Percentiles rank a stretch among this genome's conserved stretches.
phyloP scores from a whole-genome alignment of 768 basidiomycete species.

The Leccinellum rugosiceps region DNA sequence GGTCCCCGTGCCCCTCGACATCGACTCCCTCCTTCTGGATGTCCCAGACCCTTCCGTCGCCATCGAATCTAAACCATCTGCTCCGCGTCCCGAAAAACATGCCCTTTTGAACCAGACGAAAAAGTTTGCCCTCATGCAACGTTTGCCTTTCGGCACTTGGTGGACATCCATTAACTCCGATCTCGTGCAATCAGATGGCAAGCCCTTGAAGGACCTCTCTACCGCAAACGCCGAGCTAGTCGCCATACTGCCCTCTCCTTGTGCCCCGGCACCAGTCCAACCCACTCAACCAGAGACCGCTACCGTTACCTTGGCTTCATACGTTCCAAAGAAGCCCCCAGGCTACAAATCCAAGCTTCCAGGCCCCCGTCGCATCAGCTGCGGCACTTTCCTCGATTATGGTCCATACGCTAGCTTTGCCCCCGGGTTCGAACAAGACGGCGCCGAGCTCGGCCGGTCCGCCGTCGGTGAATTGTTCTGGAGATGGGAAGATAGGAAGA shows the following conservation, averaged over 20 bases:
- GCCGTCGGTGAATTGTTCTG: conserved; percentile 60
- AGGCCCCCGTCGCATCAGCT: conserved; percentile 52
- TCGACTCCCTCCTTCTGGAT: conserved; percentile 41
- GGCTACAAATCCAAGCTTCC: conserved; percentile 42
- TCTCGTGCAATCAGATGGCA: conserved; percentile 35
- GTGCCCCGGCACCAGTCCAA: conserved; percentile 30
- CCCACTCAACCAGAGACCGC: conserved; percentile 19
- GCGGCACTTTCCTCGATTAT: conserved; percentile 76
- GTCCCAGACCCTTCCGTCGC: conserved; percentile 19
- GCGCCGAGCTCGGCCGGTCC: conserved; percentile 62
- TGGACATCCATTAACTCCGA: conserved; percentile 70
- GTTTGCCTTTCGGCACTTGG: conserved; percentile 71
- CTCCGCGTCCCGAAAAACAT: conserved; percentile 24
- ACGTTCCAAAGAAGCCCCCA: conserved; percentile 43
- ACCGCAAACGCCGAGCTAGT: conserved; percentile 76
- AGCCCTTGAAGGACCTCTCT: conserved; percentile 46
- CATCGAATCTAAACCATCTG: conserved; percentile 22
- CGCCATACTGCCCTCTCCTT: conserved; percentile 65
- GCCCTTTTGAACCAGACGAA: conserved; percentile 34
- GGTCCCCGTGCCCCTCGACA: conserved; percentile 43
- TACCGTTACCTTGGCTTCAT: conserved; percentile 54
- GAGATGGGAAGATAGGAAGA: conserved; percentile 45
- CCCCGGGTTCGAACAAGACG: conserved; percentile 74
- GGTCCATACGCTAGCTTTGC: conserved; percentile 75
- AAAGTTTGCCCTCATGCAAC: conserved; percentile 77